Evolutionary conservation across 164 flowering plant species (phyloP), one percentile per base, ranked within the genome.

Genomic region (Macadamia tetraphylla): DNA sequence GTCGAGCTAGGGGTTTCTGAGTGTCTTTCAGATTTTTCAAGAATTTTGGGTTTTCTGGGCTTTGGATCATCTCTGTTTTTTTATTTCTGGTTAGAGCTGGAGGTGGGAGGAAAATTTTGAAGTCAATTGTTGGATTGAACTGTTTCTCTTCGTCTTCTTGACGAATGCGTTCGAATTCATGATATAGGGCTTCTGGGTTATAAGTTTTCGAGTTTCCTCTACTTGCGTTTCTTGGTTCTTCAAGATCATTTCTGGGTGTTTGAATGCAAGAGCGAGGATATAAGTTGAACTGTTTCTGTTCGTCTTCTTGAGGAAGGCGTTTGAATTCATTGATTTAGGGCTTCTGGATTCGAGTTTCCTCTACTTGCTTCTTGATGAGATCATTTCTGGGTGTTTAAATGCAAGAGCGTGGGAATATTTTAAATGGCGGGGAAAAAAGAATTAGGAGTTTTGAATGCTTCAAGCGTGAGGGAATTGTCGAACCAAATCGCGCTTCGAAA

Each of bases 381-480:
- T 23, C 23, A 23, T 15, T 29, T 10, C 11, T 55, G 70, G 52
- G 29, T 29, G 10, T 52, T 67, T 65, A 63, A 60, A 62, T 56
- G 62, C 57, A 23, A 43, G 8, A 73, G 75, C 3, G 40, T 46
- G 76, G 69, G 77, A 73, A 64, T 43, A 58, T 59, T 35, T 67
- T 48, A 65, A 63, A 91, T 87, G 92, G 85, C 81, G 48, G 84
- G 76, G 63, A 78, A 74, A 46, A 73, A 40, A 66, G 88, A 80
- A 31, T 66, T 85, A 62, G 94, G 84, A 63, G 76, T 83, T 69
- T 80, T 80, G 23, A 81, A 63, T 68, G 74, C 63, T 30, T 30
- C 60, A 62, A 90, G 82, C 73, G 71, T 90, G 68, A 88, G 74
- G 67, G 92, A 90, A 60, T 85, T 75, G 62, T 79, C 82, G 1